A percentile compares a stretch with the other conserved stretches of the same genome.
Conservation (phyloP, 208 protist genomes). For the Lotmaria passim region DNA sequence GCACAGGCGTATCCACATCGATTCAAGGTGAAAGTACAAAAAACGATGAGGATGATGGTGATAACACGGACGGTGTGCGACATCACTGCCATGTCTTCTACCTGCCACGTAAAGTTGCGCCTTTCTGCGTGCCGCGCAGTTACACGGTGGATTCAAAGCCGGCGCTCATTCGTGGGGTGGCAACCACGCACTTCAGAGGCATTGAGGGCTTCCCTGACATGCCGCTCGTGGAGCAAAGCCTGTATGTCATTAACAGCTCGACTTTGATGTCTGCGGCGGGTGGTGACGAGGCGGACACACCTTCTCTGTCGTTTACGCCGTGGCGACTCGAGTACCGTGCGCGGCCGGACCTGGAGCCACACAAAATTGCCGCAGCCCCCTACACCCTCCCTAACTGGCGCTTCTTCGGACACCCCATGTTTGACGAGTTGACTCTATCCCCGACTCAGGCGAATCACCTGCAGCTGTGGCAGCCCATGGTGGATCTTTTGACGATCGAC, state of each 20-base stretch:
- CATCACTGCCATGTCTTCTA: constrained; percentile 37
- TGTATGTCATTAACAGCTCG: constrained; percentile 38
- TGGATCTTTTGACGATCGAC: constrained; percentile 64
- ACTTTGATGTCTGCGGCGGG: not conserved
- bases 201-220: constrained; percentile 43
- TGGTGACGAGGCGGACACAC: not conserved
- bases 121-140: constrained; percentile 49
- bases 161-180: constrained; percentile 52
- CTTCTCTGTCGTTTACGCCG: constrained; percentile 30
- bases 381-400: constrained; percentile 65
- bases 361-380: constrained; percentile 46
- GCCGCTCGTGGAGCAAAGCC: constrained; percentile 29
- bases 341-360: constrained; percentile 33
- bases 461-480: constrained; percentile 26
- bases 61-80: not conserved
- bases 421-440: constrained; percentile 59
- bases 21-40: not conserved
- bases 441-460: constrained; percentile 14
- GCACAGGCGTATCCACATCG: not conserved
- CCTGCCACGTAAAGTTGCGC: constrained; percentile 17
- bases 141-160: constrained; percentile 26
- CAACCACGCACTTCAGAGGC: constrained; percentile 44
- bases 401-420: constrained; percentile 72
- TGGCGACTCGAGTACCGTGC: constrained; percentile 64
- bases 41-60: not conserved